phyloP scores from a whole-genome alignment of 805 yeast genomes.

The Candida caryicola region DNA sequence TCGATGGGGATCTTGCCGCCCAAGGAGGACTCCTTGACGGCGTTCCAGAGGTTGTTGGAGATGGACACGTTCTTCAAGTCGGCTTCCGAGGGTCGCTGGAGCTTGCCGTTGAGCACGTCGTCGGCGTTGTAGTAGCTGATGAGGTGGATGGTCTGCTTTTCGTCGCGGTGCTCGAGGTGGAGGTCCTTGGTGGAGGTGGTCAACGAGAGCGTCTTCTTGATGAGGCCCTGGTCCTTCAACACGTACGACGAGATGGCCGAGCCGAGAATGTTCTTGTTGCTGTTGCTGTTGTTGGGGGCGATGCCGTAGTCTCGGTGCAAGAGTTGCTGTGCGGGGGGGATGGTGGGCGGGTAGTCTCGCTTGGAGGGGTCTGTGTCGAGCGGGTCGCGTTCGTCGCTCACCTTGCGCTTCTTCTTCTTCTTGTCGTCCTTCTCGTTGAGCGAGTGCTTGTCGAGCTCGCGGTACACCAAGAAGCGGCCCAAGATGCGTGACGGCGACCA shows the following conservation, averaged over 20 bases:
- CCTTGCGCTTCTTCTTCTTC: conserved; percentile 35
- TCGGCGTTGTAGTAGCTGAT: conserved; percentile 75
- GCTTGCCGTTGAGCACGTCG: conserved; percentile 61
- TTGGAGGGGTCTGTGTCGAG: conserved; percentile 1
- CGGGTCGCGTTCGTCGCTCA: conserved; percentile 12
- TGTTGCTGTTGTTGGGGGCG: conserved; percentile 3
- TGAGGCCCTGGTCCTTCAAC: conserved; percentile 68
- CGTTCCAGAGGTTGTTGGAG: conserved; percentile 48
- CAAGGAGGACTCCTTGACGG: conserved; percentile 55
- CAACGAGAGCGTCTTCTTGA: conserved; percentile 78
- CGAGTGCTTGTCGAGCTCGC: conserved; percentile 53
- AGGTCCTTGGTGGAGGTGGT: conserved; percentile 22
- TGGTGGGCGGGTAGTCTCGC: not conserved
- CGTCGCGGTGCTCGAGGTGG: conserved; percentile 21
- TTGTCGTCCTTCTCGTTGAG: conserved; percentile 43
- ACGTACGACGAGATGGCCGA: conserved; percentile 53
- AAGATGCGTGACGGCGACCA: conserved; percentile 92
- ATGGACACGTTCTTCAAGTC: conserved; percentile 51
- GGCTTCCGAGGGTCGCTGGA: conserved; percentile 57
- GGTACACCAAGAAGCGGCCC: conserved; percentile 79
- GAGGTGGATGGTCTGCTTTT: conserved; percentile 58
- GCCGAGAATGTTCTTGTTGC: conserved; percentile 33
- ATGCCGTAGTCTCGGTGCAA: conserved; percentile 2
- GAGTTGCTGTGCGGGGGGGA: conserved; percentile 6
- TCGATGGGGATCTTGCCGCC: conserved; percentile 55